Conservation (phyloP, 306 rosid species). For the Chamaecrista fasciculata region DNA sequence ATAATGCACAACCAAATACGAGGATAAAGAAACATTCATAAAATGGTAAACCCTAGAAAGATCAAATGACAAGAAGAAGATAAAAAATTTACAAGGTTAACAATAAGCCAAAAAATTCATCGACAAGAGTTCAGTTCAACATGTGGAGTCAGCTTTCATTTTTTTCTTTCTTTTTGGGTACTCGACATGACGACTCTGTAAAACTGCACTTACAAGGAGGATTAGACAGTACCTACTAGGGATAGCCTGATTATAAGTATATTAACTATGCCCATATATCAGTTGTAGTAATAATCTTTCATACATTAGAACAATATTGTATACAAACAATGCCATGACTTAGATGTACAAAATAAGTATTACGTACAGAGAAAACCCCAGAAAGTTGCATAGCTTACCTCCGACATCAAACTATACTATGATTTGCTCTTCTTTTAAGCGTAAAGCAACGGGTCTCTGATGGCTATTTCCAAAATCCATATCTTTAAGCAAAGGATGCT, state of each 20-base stretch:
- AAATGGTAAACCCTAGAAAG: neutral
- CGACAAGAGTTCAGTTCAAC: neutral
- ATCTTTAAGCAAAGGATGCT: constrained; percentile 44
- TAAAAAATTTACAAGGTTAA: neutral
- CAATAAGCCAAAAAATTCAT: neutral
- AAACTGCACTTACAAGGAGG: neutral
- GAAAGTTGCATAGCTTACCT: constrained; percentile 14
- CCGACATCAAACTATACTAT: constrained; percentile 26
- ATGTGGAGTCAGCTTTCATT: neutral
- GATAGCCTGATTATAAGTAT: constrained; percentile 3
- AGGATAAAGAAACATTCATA: too few relatives aligned
- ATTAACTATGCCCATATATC: neutral
- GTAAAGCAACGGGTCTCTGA: constrained; percentile 50
- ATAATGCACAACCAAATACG: neutral
- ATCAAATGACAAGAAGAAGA: neutral
- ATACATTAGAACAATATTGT: constrained; percentile 22
- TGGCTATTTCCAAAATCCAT: constrained; percentile 42
- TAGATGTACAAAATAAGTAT: constrained; percentile 35
- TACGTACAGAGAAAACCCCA: constrained; percentile 30
- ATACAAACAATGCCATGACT: constrained; percentile 30
- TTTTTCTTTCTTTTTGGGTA: neutral
- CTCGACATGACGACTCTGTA: neutral
- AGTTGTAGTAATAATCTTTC: constrained; percentile 9
- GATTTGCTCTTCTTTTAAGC: constrained; percentile 59
- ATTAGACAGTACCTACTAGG: constrained; percentile 1